Evolutionary conservation across 2,329 filamentous ascomycete genomes (phyloP).

Genomic region (Cladosporium halotolerans): DNA sequence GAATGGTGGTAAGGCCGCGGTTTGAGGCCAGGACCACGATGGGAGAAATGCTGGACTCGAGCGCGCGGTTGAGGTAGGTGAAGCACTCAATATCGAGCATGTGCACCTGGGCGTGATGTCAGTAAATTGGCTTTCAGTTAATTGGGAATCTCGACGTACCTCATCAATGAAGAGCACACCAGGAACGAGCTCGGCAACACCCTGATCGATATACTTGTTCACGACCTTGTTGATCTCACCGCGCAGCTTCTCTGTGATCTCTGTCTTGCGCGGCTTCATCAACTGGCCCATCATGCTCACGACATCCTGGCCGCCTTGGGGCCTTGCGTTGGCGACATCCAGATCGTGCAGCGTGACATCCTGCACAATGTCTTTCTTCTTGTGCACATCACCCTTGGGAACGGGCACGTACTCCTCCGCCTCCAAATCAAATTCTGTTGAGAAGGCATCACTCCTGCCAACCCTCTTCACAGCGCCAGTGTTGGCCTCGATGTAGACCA

Average conservation of each 20-base stretch:
- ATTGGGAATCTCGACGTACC: constrained; percentile 45
- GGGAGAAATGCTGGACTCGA: constrained; percentile 89
- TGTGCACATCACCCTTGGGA: constrained; percentile 97
- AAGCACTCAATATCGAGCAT: constrained; percentile 99
- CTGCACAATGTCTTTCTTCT: constrained; percentile 99
- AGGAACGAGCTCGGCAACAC: constrained; percentile 94
- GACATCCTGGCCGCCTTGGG: constrained; percentile 95
- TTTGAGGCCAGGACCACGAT: constrained; percentile 98
- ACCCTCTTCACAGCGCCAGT: constrained; percentile 97
- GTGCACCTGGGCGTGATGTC: constrained; percentile 62
- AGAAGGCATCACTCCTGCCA: constrained; percentile 91
- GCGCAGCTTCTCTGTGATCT: constrained; percentile 96
- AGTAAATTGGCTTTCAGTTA: neutral
- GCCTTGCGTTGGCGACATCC: constrained; percentile 89
- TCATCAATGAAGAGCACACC: constrained; percentile 98
- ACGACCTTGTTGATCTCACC: constrained; percentile 98
- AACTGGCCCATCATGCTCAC: constrained; percentile 99
- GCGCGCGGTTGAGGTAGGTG: constrained; percentile 96
- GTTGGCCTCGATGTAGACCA: constrained; percentile 99
- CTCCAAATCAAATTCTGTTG: constrained; percentile 96
- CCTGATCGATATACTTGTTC: constrained; percentile 97
- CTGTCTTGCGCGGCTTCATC: constrained; percentile 99
- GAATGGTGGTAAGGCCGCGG: constrained; percentile 86
- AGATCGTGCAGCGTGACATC: constrained; percentile 96
- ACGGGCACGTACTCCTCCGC: constrained; percentile 98